A percentile compares a stretch with the other conserved stretches of the same genome.
Evolutionary conservation across 2,329 filamentous ascomycete genomes (phyloP).

Genomic region (Phaeoacremonium minimum): DNA sequence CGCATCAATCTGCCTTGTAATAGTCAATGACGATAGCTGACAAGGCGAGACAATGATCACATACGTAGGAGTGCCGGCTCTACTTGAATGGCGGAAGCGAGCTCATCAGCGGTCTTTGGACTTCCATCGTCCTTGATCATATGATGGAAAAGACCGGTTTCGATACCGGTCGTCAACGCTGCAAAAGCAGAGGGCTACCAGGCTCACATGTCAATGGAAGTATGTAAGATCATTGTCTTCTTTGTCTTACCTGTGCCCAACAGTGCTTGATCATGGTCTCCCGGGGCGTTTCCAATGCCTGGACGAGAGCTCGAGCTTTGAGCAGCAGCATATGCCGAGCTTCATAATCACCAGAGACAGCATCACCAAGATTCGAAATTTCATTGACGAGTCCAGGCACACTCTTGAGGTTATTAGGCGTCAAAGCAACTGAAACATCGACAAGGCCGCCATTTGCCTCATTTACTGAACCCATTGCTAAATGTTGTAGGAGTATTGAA

Average conservation of each 20-base stretch:
- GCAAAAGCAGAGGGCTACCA: slow-evolving; percentile 3
- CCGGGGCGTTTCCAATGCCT: slow-evolving; percentile 37
- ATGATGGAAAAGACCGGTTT: slow-evolving; percentile 28
- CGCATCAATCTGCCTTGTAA: slow-evolving; percentile 23
- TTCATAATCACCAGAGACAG: slow-evolving; percentile 8
- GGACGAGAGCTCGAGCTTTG: slow-evolving; percentile 25
- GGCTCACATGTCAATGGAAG: too few species aligned
- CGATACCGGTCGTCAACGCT: slow-evolving; percentile 16
- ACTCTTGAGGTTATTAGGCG: slow-evolving; percentile 2
- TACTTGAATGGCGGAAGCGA: slow-evolving; percentile 21
- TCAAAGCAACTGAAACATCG: slow-evolving; percentile 1
- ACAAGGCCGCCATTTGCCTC: neutral
- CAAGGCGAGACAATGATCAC: slow-evolving; percentile 1
- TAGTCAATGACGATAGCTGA: neutral
- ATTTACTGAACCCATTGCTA: too few species aligned
- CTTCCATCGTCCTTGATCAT: slow-evolving; percentile 23
- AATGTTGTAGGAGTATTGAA: too few species aligned
- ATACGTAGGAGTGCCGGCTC: slow-evolving; percentile 20
- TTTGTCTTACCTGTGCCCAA: slow-evolving; percentile 37
- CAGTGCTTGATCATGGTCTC: slow-evolving; percentile 42
- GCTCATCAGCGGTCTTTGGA: slow-evolving; percentile 22
- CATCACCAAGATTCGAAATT: neutral
- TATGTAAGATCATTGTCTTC: too few species aligned
- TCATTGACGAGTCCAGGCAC: slow-evolving; percentile 2
- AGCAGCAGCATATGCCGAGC: slow-evolving; percentile 23